Base-by-base conservation (phyloP, 768 basidiomycete genomes). In the Boletus vermiculosoides region DNA sequence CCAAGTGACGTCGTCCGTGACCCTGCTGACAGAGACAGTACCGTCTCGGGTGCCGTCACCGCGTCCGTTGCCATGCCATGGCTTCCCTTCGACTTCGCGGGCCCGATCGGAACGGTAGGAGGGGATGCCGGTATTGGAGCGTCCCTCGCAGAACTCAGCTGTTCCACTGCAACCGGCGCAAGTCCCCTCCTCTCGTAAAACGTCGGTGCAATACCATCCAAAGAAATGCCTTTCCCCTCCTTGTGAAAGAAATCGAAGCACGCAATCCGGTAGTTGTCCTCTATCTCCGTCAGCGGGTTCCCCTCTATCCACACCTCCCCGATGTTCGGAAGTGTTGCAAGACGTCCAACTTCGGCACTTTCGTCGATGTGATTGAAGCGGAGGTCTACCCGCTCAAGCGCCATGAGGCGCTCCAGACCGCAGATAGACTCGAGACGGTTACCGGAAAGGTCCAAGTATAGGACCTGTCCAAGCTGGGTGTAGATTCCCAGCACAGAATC, bases 371-470 rank as follows among this genome's bases (percentile, higher is more conserved):
- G 74, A 62, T 98, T 98, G 52, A 77, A 70, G 7, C 93, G 82
- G 16, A 98, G 76, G 71, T 98, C 95, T 30, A 97, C 80, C 36
- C 90, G 83, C 68, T 95, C 88, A 12, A 98, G 81, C 3, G 85
- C 89, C 55, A 82, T 76, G 0, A 98, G 79, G n/a, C 94, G 85
- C 71, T 98, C 96, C 8, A 98, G 80, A 18, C 96, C 96, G 58
- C 93, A 94, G 52, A 98, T 83, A n/a, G 92, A 94, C 66, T 96
- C 93, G 50, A 98, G 83, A 5, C 96, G 85, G 67, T 98, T 98
- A 53, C 80, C 77, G 1, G 90, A 82, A 18, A 98, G 79, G 71
- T 96, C 94, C 64, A 98, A 77, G 7, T 80, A 77, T 18, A 87
- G 77, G 25, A 97, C 79, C 59, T 87, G 85, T 2, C 91, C 92